phyloP scores from a whole-genome alignment of 2,329 filamentous ascomycete genomes.

The Xylaria sp. region DNA sequence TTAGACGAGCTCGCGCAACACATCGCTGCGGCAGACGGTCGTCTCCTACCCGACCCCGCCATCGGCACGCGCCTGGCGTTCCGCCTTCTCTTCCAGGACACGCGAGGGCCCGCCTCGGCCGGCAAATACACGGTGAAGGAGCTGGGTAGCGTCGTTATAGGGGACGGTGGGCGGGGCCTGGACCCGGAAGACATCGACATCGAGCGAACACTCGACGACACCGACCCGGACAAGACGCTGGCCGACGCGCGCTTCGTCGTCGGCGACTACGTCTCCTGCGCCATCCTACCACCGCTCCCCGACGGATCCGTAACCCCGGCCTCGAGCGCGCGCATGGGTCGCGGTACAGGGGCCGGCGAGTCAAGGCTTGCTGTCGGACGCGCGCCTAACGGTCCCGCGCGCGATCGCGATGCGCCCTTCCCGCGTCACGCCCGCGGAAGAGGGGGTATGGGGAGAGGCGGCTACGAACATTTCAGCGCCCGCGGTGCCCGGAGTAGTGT shows the following conservation, averaged over 20 bases:
- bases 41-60: slow-evolving; percentile 74
- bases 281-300: slow-evolving; percentile 77
- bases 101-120: slow-evolving; percentile 48
- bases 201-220: slow-evolving; percentile 52
- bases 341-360: slow-evolving; percentile 53
- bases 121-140: slow-evolving; percentile 80
- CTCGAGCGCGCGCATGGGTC: slow-evolving; percentile 58
- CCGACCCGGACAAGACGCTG: slow-evolving; percentile 75
- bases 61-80: slow-evolving; percentile 88
- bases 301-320: slow-evolving; percentile 78
- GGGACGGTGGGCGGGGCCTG: slow-evolving; percentile 61
- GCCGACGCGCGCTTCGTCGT: slow-evolving; percentile 83
- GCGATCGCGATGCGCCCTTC: slow-evolving; percentile 9
- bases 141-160: slow-evolving; percentile 83
- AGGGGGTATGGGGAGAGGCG: slow-evolving; percentile 44
- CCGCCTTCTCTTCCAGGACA: slow-evolving; percentile 85
- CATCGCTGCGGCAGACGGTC: slow-evolving; percentile 69
- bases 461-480: slow-evolving; percentile 52
- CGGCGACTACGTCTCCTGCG: slow-evolving; percentile 87
- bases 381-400: slow-evolving; percentile 33
- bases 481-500: slow-evolving; percentile 53
- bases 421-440: slow-evolving; percentile 22
- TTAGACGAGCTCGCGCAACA: slow-evolving; percentile 83
- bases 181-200: slow-evolving; percentile 48
- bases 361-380: slow-evolving; percentile 45